Conservation (phyloP, 1,284 basidiomycete species). For the Anthracocystis walkeri region DNA sequence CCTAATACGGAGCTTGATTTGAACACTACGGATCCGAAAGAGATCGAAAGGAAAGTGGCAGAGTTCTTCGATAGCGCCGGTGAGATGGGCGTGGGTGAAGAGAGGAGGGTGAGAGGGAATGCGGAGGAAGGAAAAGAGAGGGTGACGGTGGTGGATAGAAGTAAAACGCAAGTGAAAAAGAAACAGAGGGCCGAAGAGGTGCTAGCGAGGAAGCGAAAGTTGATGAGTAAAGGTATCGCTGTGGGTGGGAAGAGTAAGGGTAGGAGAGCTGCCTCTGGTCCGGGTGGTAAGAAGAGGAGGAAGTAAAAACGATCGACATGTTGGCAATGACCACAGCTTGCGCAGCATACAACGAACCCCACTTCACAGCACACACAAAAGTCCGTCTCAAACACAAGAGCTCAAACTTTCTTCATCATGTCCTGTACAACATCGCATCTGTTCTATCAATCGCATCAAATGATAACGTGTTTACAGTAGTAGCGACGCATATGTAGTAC, state of each 20-base stretch:
- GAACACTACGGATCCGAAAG: slow-evolving; percentile 22
- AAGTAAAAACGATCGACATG: too few relatives aligned
- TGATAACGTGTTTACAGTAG: too few relatives aligned
- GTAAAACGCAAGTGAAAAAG: slow-evolving; percentile 38
- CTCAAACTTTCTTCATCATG: too few relatives aligned
- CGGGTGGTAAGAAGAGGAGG: slow-evolving; percentile 11
- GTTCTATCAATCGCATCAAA: too few relatives aligned
- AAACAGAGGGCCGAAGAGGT: slow-evolving; percentile 22
- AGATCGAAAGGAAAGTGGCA: background rate
- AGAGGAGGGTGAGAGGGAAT: background rate
- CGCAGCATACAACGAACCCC: too few relatives aligned
- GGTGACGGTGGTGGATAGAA: slow-evolving; percentile 2
- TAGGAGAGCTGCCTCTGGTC: background rate
- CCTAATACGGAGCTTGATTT: slow-evolving; percentile 61
- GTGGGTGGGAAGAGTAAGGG: slow-evolving; percentile 6
- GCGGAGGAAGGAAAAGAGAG: background rate
- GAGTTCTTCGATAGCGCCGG: slow-evolving; percentile 11
- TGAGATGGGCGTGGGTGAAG: background rate
- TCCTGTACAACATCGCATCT: too few relatives aligned
- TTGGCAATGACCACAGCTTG: too few relatives aligned
- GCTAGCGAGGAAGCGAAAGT: slow-evolving; percentile 21
- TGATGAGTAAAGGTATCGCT: slow-evolving; percentile 34
- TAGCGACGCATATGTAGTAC: too few relatives aligned
- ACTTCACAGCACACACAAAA: too few relatives aligned
- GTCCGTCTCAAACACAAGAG: too few relatives aligned